A percentile compares a stretch with the other conserved stretches of the same genome.
Evolutionary conservation across 169 alveolate species (phyloP).

Genomic region (Theileria orientalis): DNA sequence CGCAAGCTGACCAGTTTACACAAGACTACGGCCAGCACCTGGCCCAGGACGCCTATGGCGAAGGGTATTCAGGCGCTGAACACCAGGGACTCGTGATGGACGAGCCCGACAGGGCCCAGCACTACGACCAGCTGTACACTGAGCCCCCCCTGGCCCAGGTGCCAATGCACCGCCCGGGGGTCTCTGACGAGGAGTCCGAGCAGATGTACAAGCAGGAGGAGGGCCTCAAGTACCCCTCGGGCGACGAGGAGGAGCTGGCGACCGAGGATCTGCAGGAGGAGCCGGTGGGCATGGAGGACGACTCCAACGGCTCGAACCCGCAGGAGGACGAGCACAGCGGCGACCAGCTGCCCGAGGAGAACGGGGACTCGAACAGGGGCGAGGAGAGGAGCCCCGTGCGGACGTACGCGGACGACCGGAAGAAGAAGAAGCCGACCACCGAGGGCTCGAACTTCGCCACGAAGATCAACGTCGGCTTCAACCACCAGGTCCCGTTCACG

Average conservation of each 20-base stretch:
- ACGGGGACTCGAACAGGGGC: background rate
- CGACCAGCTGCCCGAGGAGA: background rate
- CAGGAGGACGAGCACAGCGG: background rate
- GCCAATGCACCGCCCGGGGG: too few species aligned
- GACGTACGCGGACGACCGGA: slow-evolving; percentile 31
- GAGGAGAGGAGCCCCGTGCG: slow-evolving; percentile 9
- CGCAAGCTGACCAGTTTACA: too few species aligned
- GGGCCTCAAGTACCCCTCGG: background rate
- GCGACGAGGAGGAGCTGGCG: background rate
- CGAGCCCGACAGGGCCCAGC: too few species aligned
- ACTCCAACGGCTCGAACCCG: background rate
- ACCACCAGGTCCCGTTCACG: slow-evolving; percentile 81
- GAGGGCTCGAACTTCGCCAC: slow-evolving; percentile 78
- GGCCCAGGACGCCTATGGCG: too few species aligned
- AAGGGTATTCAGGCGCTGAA: too few species aligned
- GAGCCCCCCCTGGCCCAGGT: too few species aligned
- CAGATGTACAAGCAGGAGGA: too few species aligned
- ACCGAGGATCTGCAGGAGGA: slow-evolving; percentile 1
- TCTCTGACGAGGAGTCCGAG: too few species aligned
- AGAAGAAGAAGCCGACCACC: slow-evolving; percentile 74
- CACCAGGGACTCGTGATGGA: too few species aligned
- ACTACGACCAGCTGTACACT: too few species aligned
- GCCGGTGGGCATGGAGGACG: background rate
- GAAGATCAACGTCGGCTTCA: slow-evolving; percentile 77
- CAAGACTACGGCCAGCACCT: too few species aligned